Base-by-base conservation (phyloP, 208 protist genomes). In the Wallacemonas rigidus region DNA sequence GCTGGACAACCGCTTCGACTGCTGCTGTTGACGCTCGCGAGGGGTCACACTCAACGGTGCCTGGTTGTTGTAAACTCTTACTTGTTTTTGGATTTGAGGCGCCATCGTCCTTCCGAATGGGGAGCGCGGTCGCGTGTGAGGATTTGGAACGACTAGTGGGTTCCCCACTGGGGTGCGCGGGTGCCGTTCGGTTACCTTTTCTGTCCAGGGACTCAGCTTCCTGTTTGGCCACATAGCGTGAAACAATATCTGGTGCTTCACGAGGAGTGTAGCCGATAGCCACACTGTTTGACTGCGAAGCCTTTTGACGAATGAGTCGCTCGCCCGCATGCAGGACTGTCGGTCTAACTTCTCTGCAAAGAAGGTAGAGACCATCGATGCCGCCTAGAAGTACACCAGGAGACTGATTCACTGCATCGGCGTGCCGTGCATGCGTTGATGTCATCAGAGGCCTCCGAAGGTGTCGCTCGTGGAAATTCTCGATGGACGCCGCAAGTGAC, bases 181-280 rank as follows among this genome's bases (percentile, higher is more conserved):
- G 26, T 26, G 26, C 26, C 26, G 26, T 26, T 26, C 26, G 26
- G 26, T 26, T 26, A 26, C 26, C 26, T 26, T 26, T 50, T 6
- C 45, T 50, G 8, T 50, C 45, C 45, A 6, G 45, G 45, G 8
- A 15, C 35, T 62, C 36, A 4, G 3, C n/a, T 7, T 71, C 44
- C 38, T 69, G 56, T 44, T 53, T 50, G n/a, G 35, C 56, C 6
- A 62, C 56, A 62, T 43, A 41, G 8, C 56, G 56, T 17, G 56
- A n/a, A 44, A 62, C 14, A 38, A 7, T 41, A 15, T 62, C 56
- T 9, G 56, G 14, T 9, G 14, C 48, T 45, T 77, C 65, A 3
- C 61, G 61, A n/a, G 77, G 77, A 4, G 67, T 74, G 51, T 82
- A 81, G 43, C 77, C 77, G 39, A 82, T 61, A 38, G 77, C 77